Percentiles rank a stretch among this genome's conserved stretches.
Evolutionary conservation across 768 basidiomycete species (phyloP).

Genomic region (Myochromella boudieri): DNA sequence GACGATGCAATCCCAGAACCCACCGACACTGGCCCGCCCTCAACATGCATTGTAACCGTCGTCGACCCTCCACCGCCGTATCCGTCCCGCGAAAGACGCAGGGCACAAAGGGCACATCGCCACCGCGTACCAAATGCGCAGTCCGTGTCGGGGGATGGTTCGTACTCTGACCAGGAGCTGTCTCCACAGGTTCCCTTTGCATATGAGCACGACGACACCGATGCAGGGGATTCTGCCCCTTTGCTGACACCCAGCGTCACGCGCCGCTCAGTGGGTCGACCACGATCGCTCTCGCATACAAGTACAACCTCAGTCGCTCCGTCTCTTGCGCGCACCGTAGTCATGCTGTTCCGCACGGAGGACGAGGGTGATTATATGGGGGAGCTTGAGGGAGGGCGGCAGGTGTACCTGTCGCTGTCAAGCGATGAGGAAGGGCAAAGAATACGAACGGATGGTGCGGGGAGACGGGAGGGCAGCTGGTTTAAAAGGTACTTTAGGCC

Average conservation of each 20-base stretch:
- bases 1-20: not conserved
- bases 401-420: conserved; percentile 11
- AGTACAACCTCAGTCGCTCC: conserved; percentile 58
- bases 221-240: conserved; percentile 49
- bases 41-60: conserved; percentile 1
- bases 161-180: conserved; percentile 33
- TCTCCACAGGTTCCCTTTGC: conserved; percentile 21
- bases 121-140: conserved; percentile 24
- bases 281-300: conserved; percentile 57
- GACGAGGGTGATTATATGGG: conserved; percentile 30
- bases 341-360: conserved; percentile 66
- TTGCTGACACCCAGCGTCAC: conserved; percentile 32
- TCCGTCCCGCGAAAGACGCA: conserved; percentile 48
- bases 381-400: conserved; percentile 25
- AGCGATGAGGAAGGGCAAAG: conserved; percentile 13
- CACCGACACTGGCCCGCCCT: not conserved
- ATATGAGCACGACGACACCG: conserved; percentile 26
- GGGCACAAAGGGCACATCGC: conserved; percentile 27
- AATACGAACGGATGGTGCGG: conserved; percentile 8
- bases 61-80: conserved; percentile 74
- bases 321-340: conserved; percentile 66
- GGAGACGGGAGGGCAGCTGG: conserved; percentile 19
- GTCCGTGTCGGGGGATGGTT: conserved; percentile 37
- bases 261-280: conserved; percentile 32
- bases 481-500: conserved; percentile 65